These are phyloP conservation scores for Spongispora temasekensis DNA, from an alignment of 1,284 basidiomycete genomes.

Conservation along the genomic window DNA sequence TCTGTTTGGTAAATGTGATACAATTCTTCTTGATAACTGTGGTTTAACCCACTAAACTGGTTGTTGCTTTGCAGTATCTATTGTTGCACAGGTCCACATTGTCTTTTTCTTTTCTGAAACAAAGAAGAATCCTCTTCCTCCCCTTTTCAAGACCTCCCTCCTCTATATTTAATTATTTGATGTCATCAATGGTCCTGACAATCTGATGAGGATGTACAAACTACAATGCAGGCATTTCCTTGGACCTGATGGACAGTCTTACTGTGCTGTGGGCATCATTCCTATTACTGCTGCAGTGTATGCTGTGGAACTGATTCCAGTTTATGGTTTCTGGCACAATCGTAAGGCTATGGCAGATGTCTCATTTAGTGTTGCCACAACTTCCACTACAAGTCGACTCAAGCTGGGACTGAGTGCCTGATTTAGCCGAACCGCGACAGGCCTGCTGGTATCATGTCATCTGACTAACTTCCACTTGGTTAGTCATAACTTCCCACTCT, in stretches of 20 bases:
- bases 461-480: neutral
- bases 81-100: neutral
- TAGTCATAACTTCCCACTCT: neutral
- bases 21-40: neutral
- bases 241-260: neutral
- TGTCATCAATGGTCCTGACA: neutral
- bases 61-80: too few species aligned
- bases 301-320: conserved; percentile 3
- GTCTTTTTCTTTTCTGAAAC: neutral
- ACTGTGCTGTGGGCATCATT: neutral
- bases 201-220: conserved; percentile 1
- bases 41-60: too few species aligned
- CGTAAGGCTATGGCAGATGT: neutral
- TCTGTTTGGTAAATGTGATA: conserved; percentile 3
- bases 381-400: neutral
- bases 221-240: neutral
- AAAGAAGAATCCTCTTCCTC: neutral
- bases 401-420: neutral
- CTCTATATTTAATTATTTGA: conserved; percentile 4
- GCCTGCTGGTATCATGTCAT: neutral
- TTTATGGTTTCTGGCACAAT: conserved; percentile 3
- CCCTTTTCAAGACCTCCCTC: neutral
- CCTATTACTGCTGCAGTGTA: neutral
- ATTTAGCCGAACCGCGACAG: neutral
- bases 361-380: neutral